These are phyloP conservation scores for Ceratobasidium papillatum DNA, from an alignment of 1,284 basidiomycete species.

Conservation along the genomic window DNA sequence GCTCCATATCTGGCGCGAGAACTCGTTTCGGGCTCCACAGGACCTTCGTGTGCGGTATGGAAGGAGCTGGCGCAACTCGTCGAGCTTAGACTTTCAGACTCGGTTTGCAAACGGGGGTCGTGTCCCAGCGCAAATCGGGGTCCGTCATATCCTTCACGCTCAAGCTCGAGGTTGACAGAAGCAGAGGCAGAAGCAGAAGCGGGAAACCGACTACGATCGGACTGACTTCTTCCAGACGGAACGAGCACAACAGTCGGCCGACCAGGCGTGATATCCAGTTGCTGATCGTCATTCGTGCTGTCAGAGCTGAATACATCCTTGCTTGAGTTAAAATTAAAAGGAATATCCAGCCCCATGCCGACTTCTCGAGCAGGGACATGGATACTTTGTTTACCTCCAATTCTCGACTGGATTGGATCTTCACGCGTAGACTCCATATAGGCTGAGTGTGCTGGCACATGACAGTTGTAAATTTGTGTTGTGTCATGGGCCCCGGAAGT, in stretches of 20 bases:
- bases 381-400: slow-evolving; percentile 1
- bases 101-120: slow-evolving; percentile 26
- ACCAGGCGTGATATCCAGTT: slow-evolving; percentile 36
- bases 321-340: slow-evolving; percentile 41
- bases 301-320: slow-evolving; percentile 18
- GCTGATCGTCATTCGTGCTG: slow-evolving; percentile 38
- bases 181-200: slow-evolving; percentile 39
- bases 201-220: slow-evolving; percentile 30
- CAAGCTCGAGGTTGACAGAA: slow-evolving; percentile 41
- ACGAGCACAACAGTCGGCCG: slow-evolving; percentile 41
- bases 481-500: slow-evolving; percentile 27
- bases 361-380: slow-evolving; percentile 27
- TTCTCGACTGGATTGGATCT: slow-evolving; percentile 26
- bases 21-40: slow-evolving; percentile 14
- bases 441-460: slow-evolving; percentile 36
- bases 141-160: slow-evolving; percentile 23
- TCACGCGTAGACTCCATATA: slow-evolving; percentile 35
- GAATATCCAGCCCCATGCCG: slow-evolving; percentile 25
- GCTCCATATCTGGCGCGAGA: not conserved
- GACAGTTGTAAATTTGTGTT: slow-evolving; percentile 29
- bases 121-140: slow-evolving; percentile 34
- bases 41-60: slow-evolving; percentile 19
- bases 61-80: slow-evolving; percentile 24
- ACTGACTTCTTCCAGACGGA: slow-evolving; percentile 36
- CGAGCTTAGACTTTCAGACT: slow-evolving; percentile 21